Evolutionary conservation across 169 alveolate species (phyloP).

Genomic region (Plasmodium inui): DNA sequence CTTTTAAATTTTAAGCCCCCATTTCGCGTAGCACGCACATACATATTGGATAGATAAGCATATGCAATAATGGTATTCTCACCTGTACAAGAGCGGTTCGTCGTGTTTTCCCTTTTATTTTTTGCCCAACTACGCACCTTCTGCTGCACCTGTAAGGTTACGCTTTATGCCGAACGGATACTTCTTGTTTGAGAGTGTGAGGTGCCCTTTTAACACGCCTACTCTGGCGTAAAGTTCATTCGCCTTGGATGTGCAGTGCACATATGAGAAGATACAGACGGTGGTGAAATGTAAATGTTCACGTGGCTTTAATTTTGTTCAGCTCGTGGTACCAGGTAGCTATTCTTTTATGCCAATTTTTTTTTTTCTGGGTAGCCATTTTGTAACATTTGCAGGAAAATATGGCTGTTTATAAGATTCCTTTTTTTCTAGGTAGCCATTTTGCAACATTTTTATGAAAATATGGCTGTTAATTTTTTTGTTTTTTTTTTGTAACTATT

Average conservation of each 20-base stretch:
- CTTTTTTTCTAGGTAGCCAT: constrained; percentile 7
- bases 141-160: background rate
- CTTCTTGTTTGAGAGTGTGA: background rate
- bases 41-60: background rate
- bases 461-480: background rate
- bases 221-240: background rate
- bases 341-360: background rate
- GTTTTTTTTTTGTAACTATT: background rate
- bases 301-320: background rate
- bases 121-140: background rate
- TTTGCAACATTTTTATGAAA: background rate
- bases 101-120: background rate
- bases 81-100: background rate
- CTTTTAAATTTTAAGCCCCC: background rate
- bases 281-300: background rate
- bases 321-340: background rate
- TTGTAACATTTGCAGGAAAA: background rate
- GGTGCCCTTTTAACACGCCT: background rate
- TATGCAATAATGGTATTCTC: background rate
- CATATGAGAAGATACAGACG: background rate
- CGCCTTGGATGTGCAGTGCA: background rate
- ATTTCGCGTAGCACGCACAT: background rate
- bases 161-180: background rate
- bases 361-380: constrained; percentile 3
- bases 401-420: background rate